Percentiles rank a stretch among this genome's conserved stretches.
Evolutionary conservation across 2,329 filamentous ascomycete genomes (phyloP).

Genomic region (Ascomycota sp.): DNA sequence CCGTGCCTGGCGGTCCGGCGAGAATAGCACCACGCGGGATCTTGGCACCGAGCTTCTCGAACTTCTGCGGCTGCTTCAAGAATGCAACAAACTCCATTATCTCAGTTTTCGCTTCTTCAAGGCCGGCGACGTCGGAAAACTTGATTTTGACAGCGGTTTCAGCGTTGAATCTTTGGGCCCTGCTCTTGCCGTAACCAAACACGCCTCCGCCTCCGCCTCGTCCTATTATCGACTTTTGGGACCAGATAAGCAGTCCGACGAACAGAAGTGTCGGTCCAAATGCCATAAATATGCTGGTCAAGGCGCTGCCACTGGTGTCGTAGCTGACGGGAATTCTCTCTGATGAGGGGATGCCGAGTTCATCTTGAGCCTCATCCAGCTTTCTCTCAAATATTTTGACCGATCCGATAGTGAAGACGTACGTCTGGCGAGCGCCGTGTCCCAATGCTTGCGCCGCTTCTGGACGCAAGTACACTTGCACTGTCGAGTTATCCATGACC

Average conservation of each 20-base stretch:
- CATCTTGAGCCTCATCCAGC: constrained; percentile 68
- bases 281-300: constrained; percentile 47
- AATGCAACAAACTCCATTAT: constrained; percentile 99
- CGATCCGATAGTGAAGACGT: constrained; percentile 90
- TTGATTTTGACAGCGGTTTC: constrained; percentile 93
- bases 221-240: constrained; percentile 51
- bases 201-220: constrained; percentile 49
- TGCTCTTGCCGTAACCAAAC: constrained; percentile 88
- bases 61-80: constrained; percentile 76
- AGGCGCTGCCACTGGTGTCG: constrained; percentile 50
- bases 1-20: constrained; percentile 90
- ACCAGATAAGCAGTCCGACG: constrained; percentile 60
- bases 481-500: constrained; percentile 46
- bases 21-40: constrained; percentile 92
- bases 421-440: constrained; percentile 18
- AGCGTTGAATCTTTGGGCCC: constrained; percentile 92
- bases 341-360: constrained; percentile 63
- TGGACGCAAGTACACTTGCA: constrained; percentile 60
- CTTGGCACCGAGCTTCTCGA: constrained; percentile 86
- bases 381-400: constrained; percentile 79
- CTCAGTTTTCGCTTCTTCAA: constrained; percentile 93
- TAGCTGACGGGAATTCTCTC: constrained; percentile 90
- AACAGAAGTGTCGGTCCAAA: constrained; percentile 78
- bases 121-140: constrained; percentile 86
- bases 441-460: constrained; percentile 34